Percentiles rank a stretch among this genome's conserved stretches.
Evolutionary conservation across 352 stramenopile genomes (phyloP).

Genomic region (Globisporangium nunn): DNA sequence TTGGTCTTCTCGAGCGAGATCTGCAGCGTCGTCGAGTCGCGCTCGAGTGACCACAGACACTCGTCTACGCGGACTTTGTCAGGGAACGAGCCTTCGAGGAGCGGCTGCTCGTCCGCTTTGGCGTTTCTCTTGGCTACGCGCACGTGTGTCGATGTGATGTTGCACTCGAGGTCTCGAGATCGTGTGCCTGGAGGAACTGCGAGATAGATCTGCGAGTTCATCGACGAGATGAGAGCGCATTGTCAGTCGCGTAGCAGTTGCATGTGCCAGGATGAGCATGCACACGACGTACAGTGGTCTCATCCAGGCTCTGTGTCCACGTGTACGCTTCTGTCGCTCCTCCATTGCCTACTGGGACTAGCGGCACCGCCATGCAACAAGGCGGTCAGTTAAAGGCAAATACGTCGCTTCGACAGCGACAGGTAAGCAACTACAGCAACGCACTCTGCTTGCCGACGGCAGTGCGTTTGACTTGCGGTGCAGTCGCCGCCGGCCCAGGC

Average conservation of each 20-base stretch:
- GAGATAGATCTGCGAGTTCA: constrained; percentile 56
- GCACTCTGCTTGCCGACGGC: constrained; percentile 66
- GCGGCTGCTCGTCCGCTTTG: constrained; percentile 1
- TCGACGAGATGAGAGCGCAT: not conserved
- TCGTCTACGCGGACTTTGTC: constrained; percentile 96
- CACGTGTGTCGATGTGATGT: constrained; percentile 84
- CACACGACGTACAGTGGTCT: constrained; percentile 77
- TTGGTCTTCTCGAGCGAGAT: constrained; percentile 95
- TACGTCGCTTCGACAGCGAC: not conserved
- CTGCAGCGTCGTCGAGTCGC: constrained; percentile 37
- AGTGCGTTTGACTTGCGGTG: constrained; percentile 20
- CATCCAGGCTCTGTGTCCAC: constrained; percentile 97
- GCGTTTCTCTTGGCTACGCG: constrained; percentile 70
- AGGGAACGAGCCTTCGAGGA: constrained; percentile 83
- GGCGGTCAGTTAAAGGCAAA: not conserved
- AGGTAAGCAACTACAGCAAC: not conserved
- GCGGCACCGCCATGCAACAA: not conserved
- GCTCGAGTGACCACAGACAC: constrained; percentile 95
- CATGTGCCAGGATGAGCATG: not conserved
- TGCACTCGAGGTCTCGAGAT: constrained; percentile 87
- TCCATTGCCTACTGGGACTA: constrained; percentile 89
- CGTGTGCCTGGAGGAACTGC: constrained; percentile 85
- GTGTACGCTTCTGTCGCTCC: constrained; percentile 86
- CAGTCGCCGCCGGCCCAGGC: not conserved
- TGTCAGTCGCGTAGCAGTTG: not conserved